Conservation (phyloP, 225 moss, liverwort and hornwort genomes). For the Pseudisothecium myosuroides region DNA sequence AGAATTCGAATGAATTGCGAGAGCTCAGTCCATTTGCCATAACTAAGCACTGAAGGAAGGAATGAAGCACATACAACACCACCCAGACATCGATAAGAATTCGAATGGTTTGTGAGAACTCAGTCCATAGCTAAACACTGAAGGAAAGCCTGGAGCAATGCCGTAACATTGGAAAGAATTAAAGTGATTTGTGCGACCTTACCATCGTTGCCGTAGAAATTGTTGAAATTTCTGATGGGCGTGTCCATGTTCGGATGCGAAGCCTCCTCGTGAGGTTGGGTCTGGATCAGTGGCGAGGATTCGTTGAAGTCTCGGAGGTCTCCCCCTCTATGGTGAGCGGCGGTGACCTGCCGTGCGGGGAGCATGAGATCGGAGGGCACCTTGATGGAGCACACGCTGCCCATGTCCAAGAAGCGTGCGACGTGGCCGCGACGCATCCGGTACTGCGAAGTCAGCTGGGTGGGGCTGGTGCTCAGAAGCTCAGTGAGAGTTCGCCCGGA, state of each 20-base stretch:
- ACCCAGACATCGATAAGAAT: background rate
- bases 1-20: background rate
- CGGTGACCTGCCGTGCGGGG: conserved; percentile 20
- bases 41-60: background rate
- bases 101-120: background rate
- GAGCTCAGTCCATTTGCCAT: background rate
- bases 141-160: background rate
- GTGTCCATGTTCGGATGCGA: background rate
- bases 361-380: conserved; percentile 41
- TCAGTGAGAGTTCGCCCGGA: conserved; percentile 32
- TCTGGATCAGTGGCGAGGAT: background rate
- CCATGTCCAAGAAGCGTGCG: conserved; percentile 65
- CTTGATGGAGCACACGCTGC: conserved; percentile 30
- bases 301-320: background rate
- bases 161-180: background rate
- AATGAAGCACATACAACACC: background rate
- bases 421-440: conserved; percentile 73
- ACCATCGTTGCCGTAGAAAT: conserved; percentile 1
- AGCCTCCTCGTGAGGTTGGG: background rate
- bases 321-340: background rate
- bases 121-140: background rate
- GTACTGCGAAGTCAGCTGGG: conserved; percentile 28
- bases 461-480: conserved; percentile 44
- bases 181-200: background rate
- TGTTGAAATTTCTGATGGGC: background rate